Evolutionary conservation across 2,329 filamentous ascomycete species (phyloP), one percentile per base, ranked within the genome.

Genomic region (Daldinia eschscholtzii): DNA sequence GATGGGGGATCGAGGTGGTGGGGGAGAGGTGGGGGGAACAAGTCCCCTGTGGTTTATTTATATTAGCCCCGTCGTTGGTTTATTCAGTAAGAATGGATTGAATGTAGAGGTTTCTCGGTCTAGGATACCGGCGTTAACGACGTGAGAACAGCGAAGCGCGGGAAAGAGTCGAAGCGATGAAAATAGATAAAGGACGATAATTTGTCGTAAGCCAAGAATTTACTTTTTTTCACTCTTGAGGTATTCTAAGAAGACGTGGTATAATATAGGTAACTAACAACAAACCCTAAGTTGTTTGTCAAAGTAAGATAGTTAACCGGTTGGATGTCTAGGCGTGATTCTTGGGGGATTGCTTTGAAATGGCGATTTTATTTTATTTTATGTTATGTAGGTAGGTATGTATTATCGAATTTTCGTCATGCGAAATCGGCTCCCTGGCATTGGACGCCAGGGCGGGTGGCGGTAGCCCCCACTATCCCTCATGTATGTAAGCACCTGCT

Each of bases 371-470:
- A 23, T 35, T 3, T 65, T 48, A 35, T 35, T 35, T 23, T 23
- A 23, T 35, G 33, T 65, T 48, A 48, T 48, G 52, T 50, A n/a
- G 35, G 30, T 46, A 37, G 50, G 39, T 64, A 61, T 65, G 68
- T 70, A 68, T 68, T 58, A 26, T 53, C 35, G 39, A 60, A 57
- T 61, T 68, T 70, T 68, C 64, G 68, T 68, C 52, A 71, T 71
- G 69, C 69, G 69, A 69, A 71, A 71, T 71, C 66, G 69, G 69
- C 65, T 46, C 18, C 18, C 26, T 64, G n/a, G 57, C 35, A 71
- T 69, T 71, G 69, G 68, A 61, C 48, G 57, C 55, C 10, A 50
- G 59, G 57, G 56, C 48, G 59, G 65, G 68, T 55, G 65, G 62
- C 53, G 39, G 30, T 56, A 57, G 53, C 42, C 39, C 58, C 46